phyloP scores from a whole-genome alignment of 805 yeast genomes.

The Millerozyma acaciae region DNA sequence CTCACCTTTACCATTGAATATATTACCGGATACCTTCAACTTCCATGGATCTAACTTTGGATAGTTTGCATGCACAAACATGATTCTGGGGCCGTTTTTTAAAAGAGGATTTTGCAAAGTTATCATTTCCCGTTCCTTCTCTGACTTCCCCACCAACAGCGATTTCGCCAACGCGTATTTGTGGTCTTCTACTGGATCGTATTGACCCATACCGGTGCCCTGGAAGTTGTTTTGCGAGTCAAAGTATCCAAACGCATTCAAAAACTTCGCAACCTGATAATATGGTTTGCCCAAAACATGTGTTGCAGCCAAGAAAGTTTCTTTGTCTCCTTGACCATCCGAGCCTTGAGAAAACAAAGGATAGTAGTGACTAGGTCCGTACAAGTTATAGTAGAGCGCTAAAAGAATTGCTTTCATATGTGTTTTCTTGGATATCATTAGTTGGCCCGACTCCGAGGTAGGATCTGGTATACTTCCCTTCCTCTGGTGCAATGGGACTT shows the following conservation, averaged over 20 bases:
- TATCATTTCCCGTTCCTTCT: slow-evolving; percentile 6
- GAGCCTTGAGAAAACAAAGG: slow-evolving; percentile 43
- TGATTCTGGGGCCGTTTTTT: slow-evolving; percentile 22
- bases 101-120: slow-evolving; percentile 7
- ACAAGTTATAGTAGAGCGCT: slow-evolving; percentile 40
- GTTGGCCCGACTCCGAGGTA: slow-evolving; percentile 38
- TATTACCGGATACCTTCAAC: slow-evolving; percentile 40
- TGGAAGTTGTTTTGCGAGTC: slow-evolving; percentile 35
- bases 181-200: slow-evolving; percentile 62
- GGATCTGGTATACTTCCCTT: slow-evolving; percentile 31
- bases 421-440: slow-evolving; percentile 37
- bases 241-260: slow-evolving; percentile 51
- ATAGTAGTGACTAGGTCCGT: slow-evolving; percentile 40
- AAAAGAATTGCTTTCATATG: slow-evolving; percentile 34
- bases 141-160: slow-evolving; percentile 4
- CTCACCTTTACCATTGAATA: slow-evolving; percentile 39
- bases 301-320: slow-evolving; percentile 71
- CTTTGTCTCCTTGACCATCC: slow-evolving; percentile 80
- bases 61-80: slow-evolving; percentile 64
- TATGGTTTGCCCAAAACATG: slow-evolving; percentile 43
- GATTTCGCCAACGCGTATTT: slow-evolving; percentile 15
- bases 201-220: slow-evolving; percentile 81
- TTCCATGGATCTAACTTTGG: slow-evolving; percentile 65
- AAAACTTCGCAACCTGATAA: slow-evolving; percentile 51
- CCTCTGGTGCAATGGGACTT: slow-evolving; percentile 28